Percentiles rank a stretch among this genome's conserved stretches.
Evolutionary conservation across 2,329 filamentous ascomycete genomes (phyloP).

Genomic region (Fusarium coicis): DNA sequence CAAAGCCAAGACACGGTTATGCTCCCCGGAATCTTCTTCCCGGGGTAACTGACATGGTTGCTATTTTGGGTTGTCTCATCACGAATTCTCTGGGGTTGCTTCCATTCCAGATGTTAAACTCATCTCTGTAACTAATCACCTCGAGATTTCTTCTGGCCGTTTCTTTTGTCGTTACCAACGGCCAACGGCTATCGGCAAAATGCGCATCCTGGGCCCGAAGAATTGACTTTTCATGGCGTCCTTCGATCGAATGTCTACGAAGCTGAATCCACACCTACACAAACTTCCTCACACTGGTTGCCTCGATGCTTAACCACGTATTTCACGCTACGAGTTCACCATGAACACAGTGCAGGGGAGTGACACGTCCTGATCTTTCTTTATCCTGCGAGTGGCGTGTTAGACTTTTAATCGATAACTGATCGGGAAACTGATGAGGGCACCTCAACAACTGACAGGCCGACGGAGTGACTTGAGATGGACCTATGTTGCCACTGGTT

Average conservation of each 20-base stretch:
- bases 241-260: slow-evolving; percentile 11
- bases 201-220: slow-evolving; percentile 5
- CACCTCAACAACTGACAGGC: slow-evolving; percentile 3
- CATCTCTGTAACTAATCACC: background rate
- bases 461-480: slow-evolving; percentile 16
- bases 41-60: slow-evolving; percentile 21
- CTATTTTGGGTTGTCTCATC: slow-evolving; percentile 29
- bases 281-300: slow-evolving; percentile 22
- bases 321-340: background rate
- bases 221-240: slow-evolving; percentile 27
- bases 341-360: slow-evolving; percentile 2
- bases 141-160: background rate
- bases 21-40: slow-evolving; percentile 2
- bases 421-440: background rate
- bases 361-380: background rate
- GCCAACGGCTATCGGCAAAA: slow-evolving; percentile 21
- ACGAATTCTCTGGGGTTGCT: slow-evolving; percentile 3
- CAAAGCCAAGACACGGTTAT: slow-evolving; percentile 17
- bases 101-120: background rate
- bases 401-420: slow-evolving; percentile 16
- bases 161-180: background rate
- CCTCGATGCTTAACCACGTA: background rate
- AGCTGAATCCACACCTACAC: background rate
- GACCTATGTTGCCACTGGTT: slow-evolving; percentile 18
- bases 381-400: slow-evolving; percentile 19